Conservation (phyloP, 2,329 filamentous ascomycete genomes). For the Talaromyces sp. region DNA sequence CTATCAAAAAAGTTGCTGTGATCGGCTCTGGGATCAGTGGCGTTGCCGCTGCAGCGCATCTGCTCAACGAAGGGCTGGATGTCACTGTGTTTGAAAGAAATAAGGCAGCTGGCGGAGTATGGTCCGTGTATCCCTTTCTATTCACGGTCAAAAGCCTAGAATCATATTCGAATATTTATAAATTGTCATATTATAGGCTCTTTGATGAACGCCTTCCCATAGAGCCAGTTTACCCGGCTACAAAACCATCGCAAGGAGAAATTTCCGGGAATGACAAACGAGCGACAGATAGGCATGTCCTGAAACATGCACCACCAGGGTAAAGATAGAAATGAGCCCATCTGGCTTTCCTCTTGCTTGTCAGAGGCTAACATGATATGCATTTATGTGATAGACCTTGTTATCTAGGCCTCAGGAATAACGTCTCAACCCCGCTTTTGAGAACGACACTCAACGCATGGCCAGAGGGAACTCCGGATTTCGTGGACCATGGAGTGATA, state of each 20-base stretch:
- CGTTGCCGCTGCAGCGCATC: constrained; percentile 42
- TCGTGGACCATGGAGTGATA: constrained; percentile 52
- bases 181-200: constrained; percentile 31
- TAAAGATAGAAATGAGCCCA: constrained; percentile 27
- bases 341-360: not conserved
- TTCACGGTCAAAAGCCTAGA: not conserved
- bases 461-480: constrained; percentile 54
- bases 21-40: constrained; percentile 50
- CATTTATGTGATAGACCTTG: constrained; percentile 38
- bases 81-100: constrained; percentile 52
- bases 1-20: constrained; percentile 33
- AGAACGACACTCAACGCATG: constrained; percentile 48
- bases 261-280: not conserved
- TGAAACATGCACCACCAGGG: constrained; percentile 47
- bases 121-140: constrained; percentile 35
- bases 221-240: constrained; percentile 44
- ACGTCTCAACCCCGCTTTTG: constrained; percentile 48
- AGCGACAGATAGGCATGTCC: constrained; percentile 8
- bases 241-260: constrained; percentile 9
- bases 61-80: constrained; percentile 40
- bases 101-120: constrained; percentile 49
- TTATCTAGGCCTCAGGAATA: constrained; percentile 49
- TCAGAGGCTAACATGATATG: not conserved
- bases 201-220: constrained; percentile 45
- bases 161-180: not conserved